phyloP scores from a whole-genome alignment of 1,284 basidiomycete species.

The Rhodotorula sp. region DNA sequence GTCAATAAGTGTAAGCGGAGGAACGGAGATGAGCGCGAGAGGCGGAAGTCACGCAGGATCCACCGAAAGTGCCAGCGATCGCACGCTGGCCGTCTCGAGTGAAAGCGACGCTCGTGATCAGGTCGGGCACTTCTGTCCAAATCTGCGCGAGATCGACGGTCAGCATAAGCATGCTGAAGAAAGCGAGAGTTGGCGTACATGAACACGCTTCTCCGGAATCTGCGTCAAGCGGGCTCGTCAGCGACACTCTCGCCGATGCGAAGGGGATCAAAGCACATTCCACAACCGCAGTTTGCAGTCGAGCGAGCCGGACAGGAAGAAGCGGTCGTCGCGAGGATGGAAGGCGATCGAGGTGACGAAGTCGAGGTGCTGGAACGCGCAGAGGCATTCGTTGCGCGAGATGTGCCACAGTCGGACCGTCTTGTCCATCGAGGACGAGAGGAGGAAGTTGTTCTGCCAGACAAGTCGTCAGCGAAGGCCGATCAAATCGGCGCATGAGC shows the following conservation, averaged over 20 bases:
- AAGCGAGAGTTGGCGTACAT: slow-evolving; percentile 4
- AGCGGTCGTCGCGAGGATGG: slow-evolving; percentile 50
- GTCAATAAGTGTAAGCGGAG: background rate
- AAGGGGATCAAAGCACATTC: slow-evolving; percentile 40
- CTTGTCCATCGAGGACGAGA: slow-evolving; percentile 51
- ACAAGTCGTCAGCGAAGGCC: background rate
- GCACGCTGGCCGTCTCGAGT: slow-evolving; percentile 46
- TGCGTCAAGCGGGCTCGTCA: background rate
- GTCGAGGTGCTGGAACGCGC: slow-evolving; percentile 50
- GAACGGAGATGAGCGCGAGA: background rate
- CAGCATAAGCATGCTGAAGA: background rate
- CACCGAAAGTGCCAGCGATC: slow-evolving; percentile 48
- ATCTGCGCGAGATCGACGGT: slow-evolving; percentile 22
- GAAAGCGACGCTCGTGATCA: slow-evolving; percentile 50
- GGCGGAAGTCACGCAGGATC: slow-evolving; percentile 33
- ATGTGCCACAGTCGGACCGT: slow-evolving; percentile 52
- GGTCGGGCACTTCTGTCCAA: slow-evolving; percentile 47
- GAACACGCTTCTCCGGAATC: slow-evolving; percentile 40
- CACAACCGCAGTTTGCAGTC: slow-evolving; percentile 51
- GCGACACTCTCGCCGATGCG: background rate
- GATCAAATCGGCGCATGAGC: background rate
- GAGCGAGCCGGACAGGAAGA: slow-evolving; percentile 49
- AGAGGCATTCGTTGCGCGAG: slow-evolving; percentile 47
- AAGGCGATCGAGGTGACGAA: slow-evolving; percentile 50
- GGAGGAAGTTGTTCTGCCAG: slow-evolving; percentile 49